phyloP scores from a whole-genome alignment of 2,329 filamentous ascomycete species.

The Penicillium fuscoglaucum region DNA sequence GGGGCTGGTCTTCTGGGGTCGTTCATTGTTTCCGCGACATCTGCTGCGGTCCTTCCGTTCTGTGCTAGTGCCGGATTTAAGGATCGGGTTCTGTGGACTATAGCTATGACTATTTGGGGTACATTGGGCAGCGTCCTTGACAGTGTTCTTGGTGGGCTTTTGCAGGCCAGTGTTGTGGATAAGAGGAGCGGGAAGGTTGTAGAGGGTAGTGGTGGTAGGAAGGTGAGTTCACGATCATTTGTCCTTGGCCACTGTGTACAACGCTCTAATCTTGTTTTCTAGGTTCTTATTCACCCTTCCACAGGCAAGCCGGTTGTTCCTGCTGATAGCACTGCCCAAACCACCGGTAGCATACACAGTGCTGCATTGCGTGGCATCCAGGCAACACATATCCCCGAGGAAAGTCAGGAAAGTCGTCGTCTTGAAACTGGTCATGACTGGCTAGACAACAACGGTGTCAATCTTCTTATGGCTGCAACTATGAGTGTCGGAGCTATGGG shows the following conservation, averaged over 20 bases:
- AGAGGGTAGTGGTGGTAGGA: constrained; percentile 74
- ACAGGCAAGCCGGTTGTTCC: constrained; percentile 19
- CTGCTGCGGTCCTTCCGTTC: constrained; percentile 68
- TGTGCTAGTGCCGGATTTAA: constrained; percentile 58
- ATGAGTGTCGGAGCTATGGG: constrained; percentile 80
- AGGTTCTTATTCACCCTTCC: constrained; percentile 42
- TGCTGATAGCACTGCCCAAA: constrained; percentile 11
- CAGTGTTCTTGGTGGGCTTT: constrained; percentile 78
- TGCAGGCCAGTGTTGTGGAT: constrained; percentile 86
- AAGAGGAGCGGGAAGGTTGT: constrained; percentile 81
- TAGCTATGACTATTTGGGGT: constrained; percentile 69
- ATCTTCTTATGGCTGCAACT: constrained; percentile 80
- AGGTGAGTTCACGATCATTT: constrained; percentile 43
- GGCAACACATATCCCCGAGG: constrained; percentile 20
- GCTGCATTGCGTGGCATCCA: constrained; percentile 27
- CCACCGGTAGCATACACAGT: constrained; percentile 30
- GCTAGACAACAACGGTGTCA: constrained; percentile 94
- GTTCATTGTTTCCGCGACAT: constrained; percentile 65
- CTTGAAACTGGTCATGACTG: constrained; percentile 69
- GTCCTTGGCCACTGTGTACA: neutral
- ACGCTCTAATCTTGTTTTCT: constrained; percentile 2
- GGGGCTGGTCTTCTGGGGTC: constrained; percentile 72
- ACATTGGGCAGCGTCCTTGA: constrained; percentile 79
- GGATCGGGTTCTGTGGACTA: constrained; percentile 50
- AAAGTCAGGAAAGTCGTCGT: constrained; percentile 59